Evolutionary conservation across 2,329 filamentous ascomycete species (phyloP).

Genomic region (Fusarium transvaalense): DNA sequence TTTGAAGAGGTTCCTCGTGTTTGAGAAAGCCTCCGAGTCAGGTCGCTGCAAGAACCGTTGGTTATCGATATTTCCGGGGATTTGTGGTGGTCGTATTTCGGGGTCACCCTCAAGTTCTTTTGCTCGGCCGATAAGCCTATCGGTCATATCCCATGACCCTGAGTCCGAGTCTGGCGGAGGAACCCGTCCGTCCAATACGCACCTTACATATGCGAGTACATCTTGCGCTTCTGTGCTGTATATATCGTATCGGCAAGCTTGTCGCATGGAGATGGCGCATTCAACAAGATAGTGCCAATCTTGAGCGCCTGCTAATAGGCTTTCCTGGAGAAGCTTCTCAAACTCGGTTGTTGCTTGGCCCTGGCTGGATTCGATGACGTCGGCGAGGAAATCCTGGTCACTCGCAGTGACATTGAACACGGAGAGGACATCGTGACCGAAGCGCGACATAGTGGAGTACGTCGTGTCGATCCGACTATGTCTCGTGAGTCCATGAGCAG

Average conservation of each 20-base stretch:
- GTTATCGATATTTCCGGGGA: slow-evolving; percentile 6
- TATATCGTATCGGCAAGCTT: slow-evolving; percentile 18
- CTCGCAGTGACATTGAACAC: slow-evolving; percentile 53
- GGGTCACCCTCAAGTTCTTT: slow-evolving; percentile 47
- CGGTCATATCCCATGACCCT: slow-evolving; percentile 53
- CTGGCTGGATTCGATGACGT: slow-evolving; percentile 47
- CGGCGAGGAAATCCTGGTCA: slow-evolving; percentile 50
- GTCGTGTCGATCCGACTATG: slow-evolving; percentile 31
- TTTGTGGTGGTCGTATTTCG: slow-evolving; percentile 30
- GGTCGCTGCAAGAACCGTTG: slow-evolving; percentile 19
- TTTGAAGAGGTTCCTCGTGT: slow-evolving; percentile 23
- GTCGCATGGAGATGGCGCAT: slow-evolving; percentile 51
- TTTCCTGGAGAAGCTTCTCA: slow-evolving; percentile 48
- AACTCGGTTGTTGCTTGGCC: slow-evolving; percentile 47
- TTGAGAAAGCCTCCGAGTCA: slow-evolving; percentile 10
- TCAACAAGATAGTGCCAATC: slow-evolving; percentile 54
- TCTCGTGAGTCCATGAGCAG: slow-evolving; percentile 1
- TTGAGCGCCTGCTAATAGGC: slow-evolving; percentile 52
- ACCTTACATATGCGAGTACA: slow-evolving; percentile 51
- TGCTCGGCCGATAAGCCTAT: slow-evolving; percentile 52
- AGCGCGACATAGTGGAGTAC: slow-evolving; percentile 29
- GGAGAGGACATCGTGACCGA: slow-evolving; percentile 47
- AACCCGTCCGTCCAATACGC: slow-evolving; percentile 35
- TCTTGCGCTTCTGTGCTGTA: slow-evolving; percentile 51
- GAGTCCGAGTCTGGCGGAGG: slow-evolving; percentile 6